Evolutionary conservation across 148 eudicot genomes (phyloP), one percentile per base, ranked within the genome.

Genomic region (Nyssa sinensis): DNA sequence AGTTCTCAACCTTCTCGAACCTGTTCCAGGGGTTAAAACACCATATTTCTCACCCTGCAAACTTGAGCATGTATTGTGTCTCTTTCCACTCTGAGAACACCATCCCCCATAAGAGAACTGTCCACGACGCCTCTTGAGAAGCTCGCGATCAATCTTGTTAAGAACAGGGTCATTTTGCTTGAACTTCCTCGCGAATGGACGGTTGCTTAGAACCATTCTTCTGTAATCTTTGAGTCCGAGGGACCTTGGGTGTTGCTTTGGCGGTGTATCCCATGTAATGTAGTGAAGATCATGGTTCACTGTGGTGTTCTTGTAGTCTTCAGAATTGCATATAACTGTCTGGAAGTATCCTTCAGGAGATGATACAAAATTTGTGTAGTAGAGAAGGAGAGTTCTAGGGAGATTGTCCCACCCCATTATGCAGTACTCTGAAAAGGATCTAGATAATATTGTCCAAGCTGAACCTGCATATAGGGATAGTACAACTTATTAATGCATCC

Each of bases 291-390:
- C 98, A 37, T 92, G 93, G 81, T 92, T 92, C 41, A 90, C 73
- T 7, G 93, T 88, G 3, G 92, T 90, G 90, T 90, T 92, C 64
- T 78, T 88, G 89, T 82, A 92, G 24, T 78, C 84, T 1, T 84
- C 70, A 3, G 97, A 94, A 85, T 92, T 94, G 89, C 98, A 94
- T 59, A 92, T 74, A 2, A 90, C 59, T 0, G 98, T 94, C 73
- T 94, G 98, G 86, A 94, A 94, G 86, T 94, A 94, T 4, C 92
- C 91, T 33, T 94, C 97, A 0, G 98, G 98, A 0, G 98, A 88
- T 23, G 98, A 94, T 8, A 94, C 97, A 21, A 94, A 94, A 75
- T 94, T 94, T 33, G 97, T 90, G 89, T 90, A 90, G 85, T 94
- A 94, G 68, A 94, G 90, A 16, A 94, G 96, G 33, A 94, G 98